A percentile compares a stretch with the other conserved stretches of the same genome.
phyloP scores from a whole-genome alignment of 371 early-diverging fungal genomes.

The Synchytrium microbalum region DNA sequence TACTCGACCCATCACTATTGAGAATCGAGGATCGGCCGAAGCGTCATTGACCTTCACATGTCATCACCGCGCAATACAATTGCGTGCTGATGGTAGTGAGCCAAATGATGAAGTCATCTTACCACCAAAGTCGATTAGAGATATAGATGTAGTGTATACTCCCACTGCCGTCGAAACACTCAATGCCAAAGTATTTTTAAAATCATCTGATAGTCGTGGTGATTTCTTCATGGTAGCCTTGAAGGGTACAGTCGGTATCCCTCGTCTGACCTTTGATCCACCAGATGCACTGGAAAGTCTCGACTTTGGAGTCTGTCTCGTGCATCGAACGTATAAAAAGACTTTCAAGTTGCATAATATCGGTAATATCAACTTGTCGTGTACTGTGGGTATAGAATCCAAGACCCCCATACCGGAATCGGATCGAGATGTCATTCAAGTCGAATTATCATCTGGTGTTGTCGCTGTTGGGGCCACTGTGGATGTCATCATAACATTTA shows the following conservation, averaged over 20 bases:
- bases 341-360: constrained; percentile 39
- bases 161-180: constrained; percentile 39
- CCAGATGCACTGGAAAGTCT: constrained; percentile 21
- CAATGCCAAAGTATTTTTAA: constrained; percentile 37
- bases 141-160: constrained; percentile 33
- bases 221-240: constrained; percentile 43
- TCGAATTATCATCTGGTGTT: background rate
- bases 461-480: constrained; percentile 29
- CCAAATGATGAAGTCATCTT: constrained; percentile 18
- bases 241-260: constrained; percentile 44
- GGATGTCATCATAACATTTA: constrained; percentile 27
- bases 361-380: constrained; percentile 43
- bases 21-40: constrained; percentile 46
- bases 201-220: constrained; percentile 42
- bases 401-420: background rate
- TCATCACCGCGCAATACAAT: constrained; percentile 33
- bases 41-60: constrained; percentile 39
- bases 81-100: constrained; percentile 17
- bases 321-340: constrained; percentile 26
- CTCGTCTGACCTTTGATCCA: constrained; percentile 37
- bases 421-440: background rate
- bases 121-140: constrained; percentile 23
- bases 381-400: constrained; percentile 19
- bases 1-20: constrained; percentile 29
- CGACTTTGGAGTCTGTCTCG: constrained; percentile 46